Conservation (phyloP, 2,329 filamentous ascomycete genomes). For the Pestalotiopsis sp. region DNA sequence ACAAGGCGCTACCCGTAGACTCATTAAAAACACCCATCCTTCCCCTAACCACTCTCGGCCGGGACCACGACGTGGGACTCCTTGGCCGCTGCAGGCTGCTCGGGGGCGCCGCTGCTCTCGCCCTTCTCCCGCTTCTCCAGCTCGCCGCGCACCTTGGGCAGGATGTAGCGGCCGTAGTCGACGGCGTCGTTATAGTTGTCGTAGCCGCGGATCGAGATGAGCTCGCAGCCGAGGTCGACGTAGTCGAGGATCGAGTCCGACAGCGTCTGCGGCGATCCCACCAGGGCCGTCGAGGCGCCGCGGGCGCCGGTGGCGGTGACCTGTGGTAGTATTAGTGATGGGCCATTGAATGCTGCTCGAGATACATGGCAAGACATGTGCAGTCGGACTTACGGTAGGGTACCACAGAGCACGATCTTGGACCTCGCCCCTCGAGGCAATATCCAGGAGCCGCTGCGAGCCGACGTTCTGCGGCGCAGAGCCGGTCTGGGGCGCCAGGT, state of each 20-base stretch:
- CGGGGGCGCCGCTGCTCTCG: conserved; percentile 13
- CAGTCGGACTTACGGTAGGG: conserved; percentile 47
- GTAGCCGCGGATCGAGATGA: conserved; percentile 64
- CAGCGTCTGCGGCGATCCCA: conserved; percentile 56
- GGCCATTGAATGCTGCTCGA: neutral
- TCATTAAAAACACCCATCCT: neutral
- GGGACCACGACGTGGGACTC: neutral
- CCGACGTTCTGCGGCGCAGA: conserved; percentile 58
- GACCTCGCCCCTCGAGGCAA: conserved; percentile 56
- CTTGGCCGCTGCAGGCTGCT: neutral
- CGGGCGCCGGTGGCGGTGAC: conserved; percentile 60
- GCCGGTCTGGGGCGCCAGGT: conserved; percentile 30
- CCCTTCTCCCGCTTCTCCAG: conserved; percentile 72
- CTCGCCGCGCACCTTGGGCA: conserved; percentile 54
- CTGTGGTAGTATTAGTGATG: no score
- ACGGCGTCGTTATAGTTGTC: conserved; percentile 63
- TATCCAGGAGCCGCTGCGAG: conserved; percentile 60
- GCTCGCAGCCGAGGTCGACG: conserved; percentile 55
- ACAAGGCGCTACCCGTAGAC: neutral
- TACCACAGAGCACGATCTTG: conserved; percentile 67
- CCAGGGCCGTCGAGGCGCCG: conserved; percentile 61
- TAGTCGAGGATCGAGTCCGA: conserved; percentile 59
- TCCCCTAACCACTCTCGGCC: neutral
- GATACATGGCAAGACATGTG: neutral
- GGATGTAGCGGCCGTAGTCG: conserved; percentile 59